Evolutionary conservation across 1,284 basidiomycete species (phyloP), one percentile per base, ranked within the genome.

Genomic region (Sutorius eximius): DNA sequence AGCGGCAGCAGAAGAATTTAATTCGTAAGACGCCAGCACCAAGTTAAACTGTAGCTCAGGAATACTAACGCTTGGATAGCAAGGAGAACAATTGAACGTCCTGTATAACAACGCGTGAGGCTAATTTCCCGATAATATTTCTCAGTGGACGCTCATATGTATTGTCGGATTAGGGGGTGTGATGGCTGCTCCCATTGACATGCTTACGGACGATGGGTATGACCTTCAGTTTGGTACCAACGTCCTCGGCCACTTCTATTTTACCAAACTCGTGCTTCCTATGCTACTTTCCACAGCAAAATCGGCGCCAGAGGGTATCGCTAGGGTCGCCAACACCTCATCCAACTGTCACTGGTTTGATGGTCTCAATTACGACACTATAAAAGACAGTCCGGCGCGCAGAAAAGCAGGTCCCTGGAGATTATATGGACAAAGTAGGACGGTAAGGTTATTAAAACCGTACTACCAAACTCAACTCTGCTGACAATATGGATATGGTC

Each of bases 71-170:
- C 3, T 3, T 3, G 2, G 24, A 34, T 16, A 81, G 75, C 49
- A 76, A 79, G 54, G 83, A 83, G 59, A 65, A 1, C 67, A 76
- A 42, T 69, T 85, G 2, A 72, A 83, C 58, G 71, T 82, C 10
- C 64, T 85, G 11, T 82, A 78, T 62, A 82, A 83, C 64, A 82
- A 82, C 49, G 81, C 76, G 79, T 82, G 50, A 51, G 75, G n/a
- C n/a, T 41, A 24, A 11, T 0, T 36, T 40, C 3, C 27, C 4
- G 1, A 5, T 15, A 15, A n/a, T 27, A 4, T 13, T 22, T 20
- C 6, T 38, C 41, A 2, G 5, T 8, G 18, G 13, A n/a, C 27
- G 7, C 37, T 56, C 16, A 55, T 27, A 2, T 22, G 2, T 0
- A 1, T n/a, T 27, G 22, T 34, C 13, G 18, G 6, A 37, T 34